phyloP scores from a whole-genome alignment of 2,329 filamentous ascomycete genomes.

The Neoscytalidium dimidiatum region DNA sequence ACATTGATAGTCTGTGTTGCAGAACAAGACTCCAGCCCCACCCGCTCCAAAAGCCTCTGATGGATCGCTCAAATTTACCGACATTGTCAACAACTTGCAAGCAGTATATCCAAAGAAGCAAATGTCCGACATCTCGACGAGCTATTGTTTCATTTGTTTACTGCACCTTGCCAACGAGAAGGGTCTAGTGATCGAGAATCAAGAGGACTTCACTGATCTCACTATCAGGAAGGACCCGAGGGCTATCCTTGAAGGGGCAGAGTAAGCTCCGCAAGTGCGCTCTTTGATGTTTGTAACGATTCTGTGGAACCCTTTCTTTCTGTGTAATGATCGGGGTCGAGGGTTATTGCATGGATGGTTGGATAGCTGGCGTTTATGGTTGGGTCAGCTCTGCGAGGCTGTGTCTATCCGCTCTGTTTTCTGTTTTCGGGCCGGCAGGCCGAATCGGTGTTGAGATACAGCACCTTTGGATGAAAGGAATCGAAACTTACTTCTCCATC shows the following conservation, averaged over 20 bases:
- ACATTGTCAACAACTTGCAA: constrained; percentile 87
- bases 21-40: constrained; percentile 15
- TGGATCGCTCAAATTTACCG: constrained; percentile 75
- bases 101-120: constrained; percentile 80
- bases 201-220: constrained; percentile 53
- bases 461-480: background rate
- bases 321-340: background rate
- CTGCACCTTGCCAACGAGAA: constrained; percentile 93
- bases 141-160: constrained; percentile 87
- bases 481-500: too few relatives aligned
- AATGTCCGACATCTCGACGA: constrained; percentile 94
- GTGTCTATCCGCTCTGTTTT: background rate
- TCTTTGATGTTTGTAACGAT: background rate
- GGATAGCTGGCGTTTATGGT: background rate
- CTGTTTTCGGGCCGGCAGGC: background rate
- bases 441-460: background rate
- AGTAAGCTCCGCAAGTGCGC: background rate
- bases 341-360: background rate
- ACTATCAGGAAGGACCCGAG: constrained; percentile 47
- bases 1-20: background rate
- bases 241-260: background rate
- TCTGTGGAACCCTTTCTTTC: background rate
- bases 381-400: background rate
- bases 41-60: constrained; percentile 46
- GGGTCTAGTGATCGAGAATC: constrained; percentile 74